Evolutionary conservation across 768 basidiomycete genomes (phyloP).

Genomic region (Boletus edulis): DNA sequence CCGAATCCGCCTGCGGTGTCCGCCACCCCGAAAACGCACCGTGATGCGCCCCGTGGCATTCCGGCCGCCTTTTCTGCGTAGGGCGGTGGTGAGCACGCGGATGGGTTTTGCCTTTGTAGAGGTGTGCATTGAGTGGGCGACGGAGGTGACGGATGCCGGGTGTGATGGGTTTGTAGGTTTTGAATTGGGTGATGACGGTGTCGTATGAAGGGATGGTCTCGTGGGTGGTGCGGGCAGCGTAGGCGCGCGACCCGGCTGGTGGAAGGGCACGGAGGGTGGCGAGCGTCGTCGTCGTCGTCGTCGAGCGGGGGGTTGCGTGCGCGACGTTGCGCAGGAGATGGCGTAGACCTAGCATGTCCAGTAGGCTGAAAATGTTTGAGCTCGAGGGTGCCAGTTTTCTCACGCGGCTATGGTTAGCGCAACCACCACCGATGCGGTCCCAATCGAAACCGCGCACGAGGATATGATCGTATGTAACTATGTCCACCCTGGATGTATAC

Average conservation of each 20-base stretch:
- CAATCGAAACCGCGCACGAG: slow-evolving; percentile 94
- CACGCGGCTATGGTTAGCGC: slow-evolving; percentile 26
- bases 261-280: slow-evolving; percentile 5
- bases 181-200: slow-evolving; percentile 59
- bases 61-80: slow-evolving; percentile 84
- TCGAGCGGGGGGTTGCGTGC: slow-evolving; percentile 2
- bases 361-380: no score
- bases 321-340: slow-evolving; percentile 17
- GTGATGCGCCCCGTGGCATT: slow-evolving; percentile 83
- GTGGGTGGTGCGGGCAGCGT: slow-evolving; percentile 33
- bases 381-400: no score
- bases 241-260: slow-evolving; percentile 22
- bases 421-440: slow-evolving; percentile 65
- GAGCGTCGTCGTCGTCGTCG: neutral
- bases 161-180: slow-evolving; percentile 87
- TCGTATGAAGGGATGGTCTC: slow-evolving; percentile 34
- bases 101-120: slow-evolving; percentile 87
- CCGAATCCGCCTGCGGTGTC: slow-evolving; percentile 84
- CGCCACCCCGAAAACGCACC: slow-evolving; percentile 87
- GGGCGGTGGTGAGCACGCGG: slow-evolving; percentile 74
- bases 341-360: slow-evolving; percentile 19
- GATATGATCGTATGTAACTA: slow-evolving; percentile 84
- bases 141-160: slow-evolving; percentile 85
- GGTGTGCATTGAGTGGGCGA: slow-evolving; percentile 76
- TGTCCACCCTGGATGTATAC: neutral